Evolutionary conservation across 306 rosid species (phyloP).

Genomic region (Cyclanthera cordifolia): DNA sequence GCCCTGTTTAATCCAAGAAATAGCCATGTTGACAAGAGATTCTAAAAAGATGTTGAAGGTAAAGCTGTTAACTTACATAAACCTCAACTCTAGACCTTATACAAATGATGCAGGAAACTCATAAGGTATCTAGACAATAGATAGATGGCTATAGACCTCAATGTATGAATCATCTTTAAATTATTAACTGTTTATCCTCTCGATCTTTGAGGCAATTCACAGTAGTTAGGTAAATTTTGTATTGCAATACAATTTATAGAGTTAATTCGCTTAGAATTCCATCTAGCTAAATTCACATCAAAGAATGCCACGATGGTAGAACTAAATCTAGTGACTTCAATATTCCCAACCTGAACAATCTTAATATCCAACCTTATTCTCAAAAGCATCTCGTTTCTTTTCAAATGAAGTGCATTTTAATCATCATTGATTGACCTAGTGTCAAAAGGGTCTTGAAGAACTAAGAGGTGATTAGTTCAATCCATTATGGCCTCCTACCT

Average conservation of each 20-base stretch:
- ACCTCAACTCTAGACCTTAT: not conserved
- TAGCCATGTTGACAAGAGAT: too few relatives aligned
- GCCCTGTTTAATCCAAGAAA: too few relatives aligned
- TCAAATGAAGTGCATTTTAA: not conserved
- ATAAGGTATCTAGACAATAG: not conserved
- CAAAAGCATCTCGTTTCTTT: not conserved
- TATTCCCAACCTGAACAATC: not conserved
- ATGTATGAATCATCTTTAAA: not conserved
- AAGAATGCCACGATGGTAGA: not conserved
- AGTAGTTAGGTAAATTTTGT: not conserved
- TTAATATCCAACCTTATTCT: not conserved
- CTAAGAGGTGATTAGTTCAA: too few relatives aligned
- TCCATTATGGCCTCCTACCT: too few relatives aligned
- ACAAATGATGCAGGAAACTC: not conserved
- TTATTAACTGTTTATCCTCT: not conserved
- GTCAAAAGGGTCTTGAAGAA: too few relatives aligned
- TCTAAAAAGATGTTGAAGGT: too few relatives aligned
- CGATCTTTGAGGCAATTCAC: not conserved
- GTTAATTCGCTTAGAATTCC: not conserved
- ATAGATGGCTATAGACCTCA: not conserved
- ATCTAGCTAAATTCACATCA: too few relatives aligned
- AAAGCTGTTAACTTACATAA: too few relatives aligned
- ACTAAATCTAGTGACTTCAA: not conserved
- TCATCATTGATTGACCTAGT: too few relatives aligned
- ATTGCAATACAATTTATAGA: not conserved